Evolutionary conservation across 2,329 filamentous ascomycete species (phyloP).

Genomic region (Cadophora sp.): DNA sequence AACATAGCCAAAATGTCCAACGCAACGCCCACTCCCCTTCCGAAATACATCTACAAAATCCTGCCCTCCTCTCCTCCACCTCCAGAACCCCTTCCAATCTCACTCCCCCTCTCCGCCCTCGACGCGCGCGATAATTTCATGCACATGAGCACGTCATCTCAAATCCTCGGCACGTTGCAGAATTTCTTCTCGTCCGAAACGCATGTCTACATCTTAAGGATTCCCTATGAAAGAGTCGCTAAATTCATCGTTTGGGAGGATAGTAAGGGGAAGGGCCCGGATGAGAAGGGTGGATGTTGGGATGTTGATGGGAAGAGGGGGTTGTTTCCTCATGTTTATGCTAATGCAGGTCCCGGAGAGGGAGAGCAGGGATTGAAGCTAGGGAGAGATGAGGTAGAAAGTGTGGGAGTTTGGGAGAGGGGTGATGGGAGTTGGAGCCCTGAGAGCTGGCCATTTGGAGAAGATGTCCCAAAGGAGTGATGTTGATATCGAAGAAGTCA

Average conservation of each 20-base stretch:
- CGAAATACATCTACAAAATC: constrained; percentile 44
- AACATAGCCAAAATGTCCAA: constrained; percentile 27
- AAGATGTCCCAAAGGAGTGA: constrained; percentile 30
- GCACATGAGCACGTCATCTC: constrained; percentile 38
- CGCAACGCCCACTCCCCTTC: constrained; percentile 26
- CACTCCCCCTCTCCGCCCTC: constrained; percentile 40
- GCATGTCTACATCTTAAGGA: constrained; percentile 37
- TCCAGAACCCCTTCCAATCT: constrained; percentile 35
- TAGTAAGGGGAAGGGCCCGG: constrained; percentile 30
- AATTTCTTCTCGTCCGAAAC: constrained; percentile 36
- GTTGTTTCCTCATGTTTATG: constrained; percentile 42
- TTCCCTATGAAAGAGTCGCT: constrained; percentile 37
- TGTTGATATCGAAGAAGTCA: background rate
- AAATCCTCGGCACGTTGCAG: constrained; percentile 39
- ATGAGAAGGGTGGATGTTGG: constrained; percentile 38
- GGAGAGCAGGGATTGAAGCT: constrained; percentile 33
- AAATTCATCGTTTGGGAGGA: constrained; percentile 38
- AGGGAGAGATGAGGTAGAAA: constrained; percentile 39
- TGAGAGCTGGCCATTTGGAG: constrained; percentile 37
- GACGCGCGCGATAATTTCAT: constrained; percentile 41
- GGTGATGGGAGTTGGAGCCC: constrained; percentile 28
- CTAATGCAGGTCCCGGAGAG: constrained; percentile 25
- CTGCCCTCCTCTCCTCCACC: constrained; percentile 36
- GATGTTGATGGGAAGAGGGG: constrained; percentile 36
- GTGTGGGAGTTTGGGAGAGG: constrained; percentile 32